These are phyloP conservation scores for Arthrinium puccinioides DNA, from an alignment of 2,329 filamentous ascomycete genomes.

Conservation along the genomic window DNA sequence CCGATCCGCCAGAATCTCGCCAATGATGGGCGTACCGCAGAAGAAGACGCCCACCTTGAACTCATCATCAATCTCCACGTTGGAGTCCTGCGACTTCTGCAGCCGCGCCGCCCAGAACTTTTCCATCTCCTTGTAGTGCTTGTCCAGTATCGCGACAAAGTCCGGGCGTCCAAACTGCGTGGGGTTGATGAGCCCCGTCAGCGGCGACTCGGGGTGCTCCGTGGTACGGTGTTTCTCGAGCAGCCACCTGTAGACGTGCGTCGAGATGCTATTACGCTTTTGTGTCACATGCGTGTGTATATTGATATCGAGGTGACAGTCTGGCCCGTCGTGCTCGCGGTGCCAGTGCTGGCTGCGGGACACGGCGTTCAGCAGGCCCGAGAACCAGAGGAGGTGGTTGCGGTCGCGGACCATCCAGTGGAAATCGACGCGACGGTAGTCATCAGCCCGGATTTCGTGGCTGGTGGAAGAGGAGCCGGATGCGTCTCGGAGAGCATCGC, in stretches of 20 bases:
- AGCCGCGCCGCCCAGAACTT: slow-evolving; percentile 14
- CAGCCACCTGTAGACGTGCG: slow-evolving; percentile 48
- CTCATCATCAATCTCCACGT: slow-evolving; percentile 18
- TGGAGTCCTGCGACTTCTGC: background rate
- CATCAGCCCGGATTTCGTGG: too few species aligned
- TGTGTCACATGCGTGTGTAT: slow-evolving; percentile 51
- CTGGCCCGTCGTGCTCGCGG: slow-evolving; percentile 23
- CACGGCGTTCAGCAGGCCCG: slow-evolving; percentile 45
- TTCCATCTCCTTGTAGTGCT: slow-evolving; percentile 47
- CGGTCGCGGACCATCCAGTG: slow-evolving; percentile 54
- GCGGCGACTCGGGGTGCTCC: slow-evolving; percentile 40
- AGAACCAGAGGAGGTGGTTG: slow-evolving; percentile 50
- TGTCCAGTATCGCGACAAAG: slow-evolving; percentile 42
- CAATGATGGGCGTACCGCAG: slow-evolving; percentile 48
- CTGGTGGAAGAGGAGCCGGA: too few species aligned
- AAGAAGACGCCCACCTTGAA: slow-evolving; percentile 49
- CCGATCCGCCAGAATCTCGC: slow-evolving; percentile 46
- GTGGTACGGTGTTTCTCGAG: slow-evolving; percentile 48
- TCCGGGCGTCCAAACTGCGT: slow-evolving; percentile 49
- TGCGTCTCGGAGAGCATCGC: too few species aligned
- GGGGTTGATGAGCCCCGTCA: slow-evolving; percentile 45
- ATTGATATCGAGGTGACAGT: slow-evolving; percentile 39
- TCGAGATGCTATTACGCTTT: slow-evolving; percentile 43
- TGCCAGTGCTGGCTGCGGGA: slow-evolving; percentile 29
- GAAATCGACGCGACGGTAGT: slow-evolving; percentile 47